Evolutionary conservation across 2,329 filamentous ascomycete genomes (phyloP).

Genomic region (Diplodia scrobiculata): DNA sequence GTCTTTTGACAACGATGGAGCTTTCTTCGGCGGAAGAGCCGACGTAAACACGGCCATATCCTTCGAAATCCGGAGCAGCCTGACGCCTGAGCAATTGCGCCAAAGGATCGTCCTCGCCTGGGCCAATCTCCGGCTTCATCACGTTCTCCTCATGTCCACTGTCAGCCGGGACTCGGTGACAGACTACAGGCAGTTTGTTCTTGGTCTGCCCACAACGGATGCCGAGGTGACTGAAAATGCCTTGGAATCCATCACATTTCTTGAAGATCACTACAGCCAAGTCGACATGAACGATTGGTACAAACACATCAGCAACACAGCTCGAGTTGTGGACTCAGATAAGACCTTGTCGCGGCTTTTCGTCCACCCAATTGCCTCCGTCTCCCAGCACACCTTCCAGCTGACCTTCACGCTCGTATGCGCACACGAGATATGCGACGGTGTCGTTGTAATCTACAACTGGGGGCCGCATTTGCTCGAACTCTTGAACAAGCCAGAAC

Average conservation of each 20-base stretch:
- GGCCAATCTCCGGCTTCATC: constrained; percentile 44
- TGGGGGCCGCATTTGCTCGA: constrained; percentile 49
- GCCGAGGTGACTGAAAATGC: constrained; percentile 41
- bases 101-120: constrained; percentile 46
- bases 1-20: constrained; percentile 51
- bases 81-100: constrained; percentile 40
- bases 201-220: constrained; percentile 39
- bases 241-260: constrained; percentile 41
- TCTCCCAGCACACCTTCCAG: constrained; percentile 36
- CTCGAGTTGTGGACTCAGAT: constrained; percentile 45
- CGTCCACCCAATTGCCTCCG: constrained; percentile 41
- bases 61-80: constrained; percentile 40
- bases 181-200: constrained; percentile 38
- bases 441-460: constrained; percentile 39
- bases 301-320: constrained; percentile 48
- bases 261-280: constrained; percentile 43
- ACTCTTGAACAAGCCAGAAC: constrained; percentile 40
- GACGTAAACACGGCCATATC: constrained; percentile 48
- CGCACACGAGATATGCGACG: constrained; percentile 53
- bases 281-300: constrained; percentile 46
- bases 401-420: constrained; percentile 46
- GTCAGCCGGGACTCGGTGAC: constrained; percentile 34
- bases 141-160: constrained; percentile 45
- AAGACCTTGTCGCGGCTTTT: constrained; percentile 46
- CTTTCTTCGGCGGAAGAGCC: constrained; percentile 50